These are phyloP conservation scores for Jimgerdemannia flammicorona DNA, from an alignment of 192 early-diverging fungal genomes.

Conservation along the genomic window DNA sequence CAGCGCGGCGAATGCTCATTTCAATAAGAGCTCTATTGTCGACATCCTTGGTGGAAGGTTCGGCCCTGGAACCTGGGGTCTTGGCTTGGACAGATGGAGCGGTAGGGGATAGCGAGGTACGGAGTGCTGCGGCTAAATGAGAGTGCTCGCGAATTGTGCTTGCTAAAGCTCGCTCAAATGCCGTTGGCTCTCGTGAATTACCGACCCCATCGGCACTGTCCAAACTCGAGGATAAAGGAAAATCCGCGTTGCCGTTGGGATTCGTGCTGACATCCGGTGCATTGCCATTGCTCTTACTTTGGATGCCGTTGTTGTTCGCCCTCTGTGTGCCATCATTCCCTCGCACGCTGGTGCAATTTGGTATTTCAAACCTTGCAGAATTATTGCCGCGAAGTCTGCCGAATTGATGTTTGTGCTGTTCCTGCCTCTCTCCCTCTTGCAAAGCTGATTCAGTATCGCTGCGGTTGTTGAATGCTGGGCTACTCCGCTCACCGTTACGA, in stretches of 20 bases:
- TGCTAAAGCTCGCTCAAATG: constrained; percentile 14
- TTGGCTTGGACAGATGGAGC: background rate
- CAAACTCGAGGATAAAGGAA: background rate
- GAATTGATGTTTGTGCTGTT: background rate
- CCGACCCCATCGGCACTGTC: background rate
- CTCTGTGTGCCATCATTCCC: background rate
- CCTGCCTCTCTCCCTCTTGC: background rate
- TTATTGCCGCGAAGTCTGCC: background rate
- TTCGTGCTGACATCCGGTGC: background rate
- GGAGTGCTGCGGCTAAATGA: constrained; percentile 13
- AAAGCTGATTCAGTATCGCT: background rate
- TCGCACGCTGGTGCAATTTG: background rate
- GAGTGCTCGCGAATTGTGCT: constrained; percentile 4
- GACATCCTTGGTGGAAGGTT: background rate
- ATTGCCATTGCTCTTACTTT: background rate
- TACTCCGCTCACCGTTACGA: background rate
- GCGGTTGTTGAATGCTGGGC: background rate
- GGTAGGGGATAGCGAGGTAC: constrained; percentile 9
- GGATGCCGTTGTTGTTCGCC: background rate
- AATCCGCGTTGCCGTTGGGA: background rate
- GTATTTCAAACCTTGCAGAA: background rate
- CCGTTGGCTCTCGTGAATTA: constrained; percentile 8
- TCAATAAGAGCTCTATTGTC: constrained; percentile 6
- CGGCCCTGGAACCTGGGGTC: constrained; percentile 4
- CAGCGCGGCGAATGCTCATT: constrained; percentile 5